Conservation (phyloP, 495 filamentous ascomycete genomes). For the Annulohypoxylon nitens region DNA sequence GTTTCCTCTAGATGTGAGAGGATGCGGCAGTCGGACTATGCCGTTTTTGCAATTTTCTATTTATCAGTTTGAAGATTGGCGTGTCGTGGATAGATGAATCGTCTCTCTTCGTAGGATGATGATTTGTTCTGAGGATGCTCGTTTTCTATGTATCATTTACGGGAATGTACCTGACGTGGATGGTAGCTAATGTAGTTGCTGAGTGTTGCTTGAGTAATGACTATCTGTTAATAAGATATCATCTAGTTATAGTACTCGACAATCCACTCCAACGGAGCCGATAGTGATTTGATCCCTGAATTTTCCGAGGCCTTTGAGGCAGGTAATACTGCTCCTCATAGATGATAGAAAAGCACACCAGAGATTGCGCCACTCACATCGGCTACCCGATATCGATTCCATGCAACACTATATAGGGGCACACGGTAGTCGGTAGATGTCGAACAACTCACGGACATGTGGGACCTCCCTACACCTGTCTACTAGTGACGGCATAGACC, state of each 20-base stretch:
- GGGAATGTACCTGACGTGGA: too few relatives aligned
- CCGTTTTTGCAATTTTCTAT: neutral
- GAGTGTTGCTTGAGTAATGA: neutral
- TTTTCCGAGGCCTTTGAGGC: neutral
- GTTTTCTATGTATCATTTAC: neutral
- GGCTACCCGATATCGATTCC: neutral
- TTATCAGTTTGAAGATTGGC: neutral
- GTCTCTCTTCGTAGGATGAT: neutral
- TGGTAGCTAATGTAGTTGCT: neutral
- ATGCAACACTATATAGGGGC: neutral
- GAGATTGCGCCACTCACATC: neutral
- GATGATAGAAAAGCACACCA: neutral
- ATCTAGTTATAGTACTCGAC: neutral
- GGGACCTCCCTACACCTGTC: neutral
- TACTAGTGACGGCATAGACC: neutral
- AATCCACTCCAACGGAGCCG: neutral
- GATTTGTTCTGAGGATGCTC: neutral
- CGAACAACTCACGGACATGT: constrained; percentile 2
- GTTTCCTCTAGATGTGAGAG: neutral
- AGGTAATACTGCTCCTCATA: neutral
- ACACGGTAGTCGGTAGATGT: neutral
- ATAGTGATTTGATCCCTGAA: neutral
- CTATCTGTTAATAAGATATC: neutral
- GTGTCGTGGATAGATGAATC: neutral
- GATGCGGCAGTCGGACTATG: neutral